Evolutionary conservation across 2,329 filamentous ascomycete species (phyloP).

Genomic region (Corniculantispora saksenae): DNA sequence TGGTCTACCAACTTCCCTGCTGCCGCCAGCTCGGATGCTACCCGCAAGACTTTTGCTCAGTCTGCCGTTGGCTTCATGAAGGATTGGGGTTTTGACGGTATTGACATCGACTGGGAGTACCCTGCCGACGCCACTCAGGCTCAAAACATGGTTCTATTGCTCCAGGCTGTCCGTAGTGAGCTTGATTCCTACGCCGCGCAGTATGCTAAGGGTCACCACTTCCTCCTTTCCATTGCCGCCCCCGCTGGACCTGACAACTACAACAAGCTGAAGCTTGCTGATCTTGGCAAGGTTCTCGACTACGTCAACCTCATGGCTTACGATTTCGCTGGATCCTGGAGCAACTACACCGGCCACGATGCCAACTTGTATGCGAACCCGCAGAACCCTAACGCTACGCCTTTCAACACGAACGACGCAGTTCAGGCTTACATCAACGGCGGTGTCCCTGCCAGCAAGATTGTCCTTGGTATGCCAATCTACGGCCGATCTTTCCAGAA

Average conservation of each 20-base stretch:
- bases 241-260: conserved; percentile 53
- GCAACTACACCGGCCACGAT: conserved; percentile 63
- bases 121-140: conserved; percentile 41
- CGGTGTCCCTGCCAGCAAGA: conserved; percentile 64
- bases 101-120: conserved; percentile 46
- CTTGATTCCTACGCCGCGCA: conserved; percentile 50
- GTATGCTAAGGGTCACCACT: conserved; percentile 49
- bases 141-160: conserved; percentile 46
- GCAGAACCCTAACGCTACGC: conserved; percentile 59
- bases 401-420: conserved; percentile 68
- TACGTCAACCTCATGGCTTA: conserved; percentile 73
- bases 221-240: conserved; percentile 55
- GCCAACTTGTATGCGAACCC: conserved; percentile 67
- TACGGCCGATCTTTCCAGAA: conserved; percentile 32
- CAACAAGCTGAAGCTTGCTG: conserved; percentile 46
- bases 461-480: conserved; percentile 77
- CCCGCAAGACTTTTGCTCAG: conserved; percentile 67
- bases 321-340: conserved; percentile 76
- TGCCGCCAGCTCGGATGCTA: conserved; percentile 62
- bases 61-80: conserved; percentile 69
- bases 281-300: conserved; percentile 53
- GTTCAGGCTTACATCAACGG: conserved; percentile 64
- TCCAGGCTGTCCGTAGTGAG: conserved; percentile 45
- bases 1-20: conserved; percentile 75
- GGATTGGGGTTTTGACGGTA: conserved; percentile 65